phyloP scores from a whole-genome alignment of 2,329 filamentous ascomycete genomes.

The Diaporthe sp. region DNA sequence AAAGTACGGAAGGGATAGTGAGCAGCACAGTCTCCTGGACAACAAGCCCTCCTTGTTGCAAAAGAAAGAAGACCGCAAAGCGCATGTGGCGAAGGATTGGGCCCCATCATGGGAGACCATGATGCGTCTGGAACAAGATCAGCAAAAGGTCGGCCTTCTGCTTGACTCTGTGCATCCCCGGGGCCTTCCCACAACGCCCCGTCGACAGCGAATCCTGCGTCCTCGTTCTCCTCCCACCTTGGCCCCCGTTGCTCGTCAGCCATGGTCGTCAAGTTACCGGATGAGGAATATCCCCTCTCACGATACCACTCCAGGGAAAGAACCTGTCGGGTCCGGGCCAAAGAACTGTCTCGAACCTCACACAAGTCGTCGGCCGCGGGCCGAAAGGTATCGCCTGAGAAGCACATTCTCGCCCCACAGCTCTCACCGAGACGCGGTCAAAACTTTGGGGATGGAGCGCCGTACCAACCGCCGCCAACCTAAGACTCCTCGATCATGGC shows the following conservation, averaged over 20 bases:
- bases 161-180: not conserved
- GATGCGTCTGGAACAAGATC: not conserved
- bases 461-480: not conserved
- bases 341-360: not conserved
- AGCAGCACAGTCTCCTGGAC: not conserved
- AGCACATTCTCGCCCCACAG: not conserved
- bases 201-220: not conserved
- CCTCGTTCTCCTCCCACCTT: not conserved
- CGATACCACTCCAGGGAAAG: not conserved
- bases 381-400: not conserved
- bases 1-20: not conserved
- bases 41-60: accelerated
- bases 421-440: not conserved
- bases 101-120: not conserved
- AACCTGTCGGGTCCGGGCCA: not conserved
- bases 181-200: not conserved
- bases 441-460: not conserved
- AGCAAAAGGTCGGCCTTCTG: not conserved
- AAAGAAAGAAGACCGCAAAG: not conserved
- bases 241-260: not conserved
- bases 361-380: not conserved
- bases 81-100: not conserved
- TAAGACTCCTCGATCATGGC: not conserved
- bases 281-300: not conserved
- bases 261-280: not conserved